A percentile compares a stretch with the other conserved stretches of the same genome.
Conservation (phyloP, 257 asterid species). For the Ajuga chamaepitys region DNA sequence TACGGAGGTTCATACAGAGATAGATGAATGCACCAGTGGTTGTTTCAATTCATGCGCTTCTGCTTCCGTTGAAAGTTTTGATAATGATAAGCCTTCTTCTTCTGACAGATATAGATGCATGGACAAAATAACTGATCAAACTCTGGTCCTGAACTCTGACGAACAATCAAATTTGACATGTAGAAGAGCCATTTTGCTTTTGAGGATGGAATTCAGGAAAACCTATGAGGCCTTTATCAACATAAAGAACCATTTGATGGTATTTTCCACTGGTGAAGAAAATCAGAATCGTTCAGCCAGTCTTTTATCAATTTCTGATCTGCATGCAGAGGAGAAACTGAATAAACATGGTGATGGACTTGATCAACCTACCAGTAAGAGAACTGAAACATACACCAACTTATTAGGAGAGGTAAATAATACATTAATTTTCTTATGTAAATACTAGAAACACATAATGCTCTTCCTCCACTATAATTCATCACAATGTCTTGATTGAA, state of each 20-base stretch:
- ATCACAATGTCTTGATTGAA: neutral
- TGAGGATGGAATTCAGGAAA: constrained; percentile 29
- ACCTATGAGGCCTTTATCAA: constrained; percentile 27
- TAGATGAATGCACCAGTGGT: constrained; percentile 27
- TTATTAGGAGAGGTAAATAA: constrained; percentile 29
- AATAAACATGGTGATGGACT: constrained; percentile 19
- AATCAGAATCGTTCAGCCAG: constrained; percentile 10
- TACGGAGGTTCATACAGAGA: constrained; percentile 14
- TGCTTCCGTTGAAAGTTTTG: constrained; percentile 28
- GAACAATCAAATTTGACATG: constrained; percentile 6
- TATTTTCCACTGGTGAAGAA: constrained; percentile 15
- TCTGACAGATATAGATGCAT: neutral
- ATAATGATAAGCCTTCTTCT: constrained; percentile 14
- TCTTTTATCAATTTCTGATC: constrained; percentile 8
- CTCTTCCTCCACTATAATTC: neutral
- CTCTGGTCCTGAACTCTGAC: constrained; percentile 12
- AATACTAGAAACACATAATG: neutral
- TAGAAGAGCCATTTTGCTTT: constrained; percentile 14
- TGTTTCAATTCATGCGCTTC: constrained; percentile 29
- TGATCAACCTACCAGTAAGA: constrained; percentile 19
- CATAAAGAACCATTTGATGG: constrained; percentile 28
- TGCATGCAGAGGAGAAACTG: constrained; percentile 8
- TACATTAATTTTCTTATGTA: neutral
- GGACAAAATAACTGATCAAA: constrained; percentile 12
- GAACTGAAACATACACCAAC: constrained; percentile 22